These are phyloP conservation scores for Scheffersomyces lignosus DNA, from an alignment of 805 yeast genomes.

Conservation along the genomic window DNA sequence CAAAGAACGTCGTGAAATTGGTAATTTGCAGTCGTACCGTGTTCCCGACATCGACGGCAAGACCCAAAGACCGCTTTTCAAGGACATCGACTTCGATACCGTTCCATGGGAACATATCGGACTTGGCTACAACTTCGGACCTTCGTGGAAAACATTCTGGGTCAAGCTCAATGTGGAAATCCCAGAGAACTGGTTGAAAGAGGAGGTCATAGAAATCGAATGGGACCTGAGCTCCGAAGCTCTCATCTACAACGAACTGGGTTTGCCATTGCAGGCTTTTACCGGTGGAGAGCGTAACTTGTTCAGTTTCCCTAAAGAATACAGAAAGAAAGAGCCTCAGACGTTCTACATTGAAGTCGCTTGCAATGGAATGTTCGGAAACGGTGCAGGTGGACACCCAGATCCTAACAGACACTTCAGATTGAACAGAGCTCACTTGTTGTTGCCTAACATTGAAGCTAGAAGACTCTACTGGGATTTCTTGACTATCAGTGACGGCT, in stretches of 20 bases:
- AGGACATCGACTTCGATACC: conserved; percentile 49
- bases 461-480: conserved; percentile 76
- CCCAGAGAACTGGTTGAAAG: conserved; percentile 57
- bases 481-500: conserved; percentile 88
- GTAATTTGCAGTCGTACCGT: conserved; percentile 60
- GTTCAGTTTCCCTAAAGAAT: conserved; percentile 56
- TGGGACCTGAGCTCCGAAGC: conserved; percentile 92
- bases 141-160: conserved; percentile 98
- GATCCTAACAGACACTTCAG: conserved; percentile 71
- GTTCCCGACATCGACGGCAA: conserved; percentile 56
- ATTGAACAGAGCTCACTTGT: conserved; percentile 70
- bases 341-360: conserved; percentile 82
- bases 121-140: conserved; percentile 81
- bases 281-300: conserved; percentile 82
- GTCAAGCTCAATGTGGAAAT: conserved; percentile 66
- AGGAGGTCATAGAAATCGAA: conserved; percentile 60
- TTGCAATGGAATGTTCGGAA: conserved; percentile 93
- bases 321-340: conserved; percentile 51
- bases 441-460: conserved; percentile 79
- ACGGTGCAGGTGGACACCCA: conserved; percentile 64
- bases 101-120: conserved; percentile 54
- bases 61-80: conserved; percentile 62
- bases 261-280: conserved; percentile 76
- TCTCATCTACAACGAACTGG: conserved; percentile 65
- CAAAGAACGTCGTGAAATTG: conserved; percentile 50